Conservation (phyloP, 495 filamentous ascomycete species). For the Aspergillus conjunctus region DNA sequence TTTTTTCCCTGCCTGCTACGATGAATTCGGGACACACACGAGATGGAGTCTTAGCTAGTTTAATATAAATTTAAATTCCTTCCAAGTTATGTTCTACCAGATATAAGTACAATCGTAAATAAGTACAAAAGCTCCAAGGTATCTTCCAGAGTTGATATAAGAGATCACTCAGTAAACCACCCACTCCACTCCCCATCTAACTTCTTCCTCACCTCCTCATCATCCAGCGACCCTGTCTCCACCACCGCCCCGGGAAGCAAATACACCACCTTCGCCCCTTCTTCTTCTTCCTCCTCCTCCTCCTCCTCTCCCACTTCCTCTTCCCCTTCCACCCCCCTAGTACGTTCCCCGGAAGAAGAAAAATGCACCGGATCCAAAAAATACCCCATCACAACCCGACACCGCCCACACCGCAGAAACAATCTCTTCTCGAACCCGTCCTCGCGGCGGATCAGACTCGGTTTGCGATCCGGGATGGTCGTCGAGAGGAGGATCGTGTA, state of each 20-base stretch:
- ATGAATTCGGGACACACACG: slow-evolving; percentile 12
- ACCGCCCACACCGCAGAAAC: slow-evolving; percentile 62
- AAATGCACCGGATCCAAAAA: slow-evolving; percentile 46
- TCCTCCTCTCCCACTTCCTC: slow-evolving; percentile 50
- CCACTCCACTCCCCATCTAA: slow-evolving; percentile 39
- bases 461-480: slow-evolving; percentile 46
- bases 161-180: slow-evolving; percentile 21
- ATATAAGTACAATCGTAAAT: no score
- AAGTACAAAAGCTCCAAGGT: no score
- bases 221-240: slow-evolving; percentile 49
- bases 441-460: slow-evolving; percentile 59
- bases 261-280: slow-evolving; percentile 55
- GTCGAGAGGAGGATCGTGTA: slow-evolving; percentile 55
- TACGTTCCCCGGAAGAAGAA: slow-evolving; percentile 17
- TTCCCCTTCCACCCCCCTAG: slow-evolving; percentile 27
- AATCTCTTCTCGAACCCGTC: slow-evolving; percentile 76
- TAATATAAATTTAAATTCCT: slow-evolving; percentile 8
- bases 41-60: slow-evolving; percentile 17
- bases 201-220: slow-evolving; percentile 25
- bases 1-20: slow-evolving; percentile 14
- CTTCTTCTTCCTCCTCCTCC: slow-evolving; percentile 28
- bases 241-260: slow-evolving; percentile 58
- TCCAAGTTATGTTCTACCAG: slow-evolving; percentile 12
- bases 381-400: slow-evolving; percentile 67
- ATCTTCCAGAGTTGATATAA: background rate